Evolutionary conservation across 306 rosid genomes (phyloP).

Genomic region (Lithocarpus polystachyus): DNA sequence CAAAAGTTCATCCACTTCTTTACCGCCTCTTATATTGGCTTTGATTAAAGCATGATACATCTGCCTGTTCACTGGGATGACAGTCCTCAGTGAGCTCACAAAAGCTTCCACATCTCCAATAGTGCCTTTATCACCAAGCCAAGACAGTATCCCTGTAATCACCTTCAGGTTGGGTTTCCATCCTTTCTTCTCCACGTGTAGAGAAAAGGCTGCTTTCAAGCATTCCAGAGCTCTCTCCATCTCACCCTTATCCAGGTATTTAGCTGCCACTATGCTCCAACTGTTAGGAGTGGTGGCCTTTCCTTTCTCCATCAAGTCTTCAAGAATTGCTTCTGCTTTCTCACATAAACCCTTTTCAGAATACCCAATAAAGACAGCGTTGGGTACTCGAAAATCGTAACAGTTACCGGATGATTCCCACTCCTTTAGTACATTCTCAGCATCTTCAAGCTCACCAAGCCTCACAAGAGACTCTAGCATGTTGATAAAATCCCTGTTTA

Average conservation of each 20-base stretch:
- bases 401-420: conserved; percentile 80
- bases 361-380: conserved; percentile 48
- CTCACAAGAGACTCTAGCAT: conserved; percentile 60
- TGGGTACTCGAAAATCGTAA: conserved; percentile 66
- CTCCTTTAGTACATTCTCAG: conserved; percentile 59
- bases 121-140: conserved; percentile 64
- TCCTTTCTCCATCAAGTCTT: conserved; percentile 49
- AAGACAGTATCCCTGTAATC: conserved; percentile 32
- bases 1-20: conserved; percentile 43
- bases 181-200: conserved; percentile 34
- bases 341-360: conserved; percentile 44
- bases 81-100: conserved; percentile 39
- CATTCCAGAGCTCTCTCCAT: conserved; percentile 54
- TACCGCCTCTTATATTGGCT: conserved; percentile 48
- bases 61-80: conserved; percentile 34
- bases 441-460: conserved; percentile 69
- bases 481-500: conserved; percentile 64
- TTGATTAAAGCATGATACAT: conserved; percentile 60
- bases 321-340: conserved; percentile 65
- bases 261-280: conserved; percentile 60
- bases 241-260: conserved; percentile 47
- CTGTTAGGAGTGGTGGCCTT: conserved; percentile 51
- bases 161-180: conserved; percentile 55
- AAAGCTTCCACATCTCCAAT: conserved; percentile 58
- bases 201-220: conserved; percentile 47